These are phyloP conservation scores for Cordyceps tenuipes DNA, from an alignment of 2,329 filamentous ascomycete genomes.

Conservation along the genomic window DNA sequence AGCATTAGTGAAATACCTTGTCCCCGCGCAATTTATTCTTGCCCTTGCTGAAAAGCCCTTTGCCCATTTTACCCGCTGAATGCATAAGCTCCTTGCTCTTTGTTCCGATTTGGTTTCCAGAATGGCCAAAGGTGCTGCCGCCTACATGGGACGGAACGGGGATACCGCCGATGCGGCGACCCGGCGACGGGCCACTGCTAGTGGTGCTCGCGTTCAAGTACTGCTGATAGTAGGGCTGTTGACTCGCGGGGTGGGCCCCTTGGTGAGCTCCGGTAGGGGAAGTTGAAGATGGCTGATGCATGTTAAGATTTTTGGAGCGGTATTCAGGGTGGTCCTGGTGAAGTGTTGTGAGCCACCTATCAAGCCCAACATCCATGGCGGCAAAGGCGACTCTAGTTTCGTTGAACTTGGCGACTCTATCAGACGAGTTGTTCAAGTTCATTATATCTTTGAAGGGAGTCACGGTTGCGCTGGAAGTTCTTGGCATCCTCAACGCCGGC, in stretches of 20 bases:
- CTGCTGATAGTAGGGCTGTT: conserved; percentile 49
- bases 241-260: conserved; percentile 20
- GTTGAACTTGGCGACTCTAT: conserved; percentile 68
- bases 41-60: conserved; percentile 84
- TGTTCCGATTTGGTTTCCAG: conserved; percentile 59
- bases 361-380: conserved; percentile 65
- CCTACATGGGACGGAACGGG: conserved; percentile 32
- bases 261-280: conserved; percentile 16
- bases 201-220: conserved; percentile 42
- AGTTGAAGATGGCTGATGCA: conserved; percentile 5
- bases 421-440: conserved; percentile 52
- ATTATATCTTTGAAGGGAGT: conserved; percentile 66
- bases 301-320: conserved; percentile 9
- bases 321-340: conserved; percentile 41
- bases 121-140: conserved; percentile 41
- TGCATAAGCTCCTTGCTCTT: conserved; percentile 88
- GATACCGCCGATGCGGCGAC: conserved; percentile 27
- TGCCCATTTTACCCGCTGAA: conserved; percentile 79
- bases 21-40: conserved; percentile 76
- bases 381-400: conserved; percentile 65
- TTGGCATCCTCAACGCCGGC: conserved; percentile 9
- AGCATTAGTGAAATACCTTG: conserved; percentile 74
- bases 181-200: conserved; percentile 24
- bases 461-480: neutral
- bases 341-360: conserved; percentile 43